Evolutionary conservation across 176 grass and related monocot genomes (phyloP), one percentile per base, ranked within the genome.

Genomic region (Cenchrus fungigraminus): DNA sequence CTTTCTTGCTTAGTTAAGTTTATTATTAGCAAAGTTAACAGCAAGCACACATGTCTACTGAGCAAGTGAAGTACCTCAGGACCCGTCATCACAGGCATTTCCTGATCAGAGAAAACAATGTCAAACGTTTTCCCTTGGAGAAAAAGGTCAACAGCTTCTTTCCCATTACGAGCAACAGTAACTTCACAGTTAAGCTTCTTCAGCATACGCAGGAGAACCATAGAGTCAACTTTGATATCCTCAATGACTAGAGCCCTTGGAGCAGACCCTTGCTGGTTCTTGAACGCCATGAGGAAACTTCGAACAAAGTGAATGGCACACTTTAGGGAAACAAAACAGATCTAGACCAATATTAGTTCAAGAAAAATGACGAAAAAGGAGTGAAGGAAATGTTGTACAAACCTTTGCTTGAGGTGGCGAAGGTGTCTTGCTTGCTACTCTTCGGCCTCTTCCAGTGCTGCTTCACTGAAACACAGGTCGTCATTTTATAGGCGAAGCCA

Each of bases 71-170:
- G 17, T 61, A 88, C 86, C 86, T 83, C 86, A 71, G 72, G 86
- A 20, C 73, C 65, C 6, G 15, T 63, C 80, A 88, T 83, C 14
- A 78, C 1, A 12, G 86, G 80, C 80, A 88, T 83, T 13, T 83
- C 46, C 32, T 83, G 77, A 14, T 88, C 80, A 16, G 15, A 46
- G 3, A 88, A 63, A 78, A 83, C 46, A 55, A 83, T 83, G 34
- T 78, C 80, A 71, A 83, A 88, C 28, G 74, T 83, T 20, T 88
- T 77, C 11, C 86, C 79, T 82, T 44, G 14, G 10, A 83, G 44
- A 65, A 83, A 88, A 12, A 83, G 32, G 50, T 78, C 56, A 9
- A 88, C 45, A 46, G 80, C 86, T 78, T 88, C 65, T 78, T 88
- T 83, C 5, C 86, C 73, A 55, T 83, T 88, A 14, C 31, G 4